Evolutionary conservation across 2,329 filamentous ascomycete species (phyloP), one percentile per base, ranked within the genome.

Genomic region (Aspergillus sp.): DNA sequence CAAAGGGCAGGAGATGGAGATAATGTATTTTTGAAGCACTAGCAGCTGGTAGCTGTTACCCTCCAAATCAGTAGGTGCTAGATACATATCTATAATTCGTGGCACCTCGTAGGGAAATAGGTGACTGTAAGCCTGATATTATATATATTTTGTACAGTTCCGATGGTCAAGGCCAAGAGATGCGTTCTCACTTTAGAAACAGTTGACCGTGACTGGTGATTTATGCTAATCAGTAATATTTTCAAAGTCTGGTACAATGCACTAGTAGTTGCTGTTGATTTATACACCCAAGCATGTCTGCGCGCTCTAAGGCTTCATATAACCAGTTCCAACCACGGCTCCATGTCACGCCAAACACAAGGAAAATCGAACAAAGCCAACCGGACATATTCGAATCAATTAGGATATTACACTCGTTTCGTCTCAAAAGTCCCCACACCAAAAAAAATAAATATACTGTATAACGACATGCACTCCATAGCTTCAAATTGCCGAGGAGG

Each of bases 341-440:
- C 41, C 18, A 50, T 54, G 32, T 39, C 50, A 57, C 50, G 55
- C 41, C 44, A 49, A 49, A 49, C 32, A 48, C 38, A 57, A 58
- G 36, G 39, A 22, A 51, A 51, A 18, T 30, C 24, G 26, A 48
- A 48, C 51, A 39, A 56, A 54, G 38, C 34, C 54, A 50, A 57
- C 36, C 30, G 41, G 47, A 55, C 48, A 47, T 41, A 58, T 49
- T 53, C 53, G 51, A 63, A 64, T 63, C 55, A 64, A 71, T 72
- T 71, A 72, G 64, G 64, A 64, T 68, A 70, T 72, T 71, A 72
- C 68, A 63, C 61, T 68, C 65, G 57, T 54, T 59, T 60, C 56
- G 57, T 54, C 60, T 60, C 56, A 60, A 64, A 61, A 61, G n/a
- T 48, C 55, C 62, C 61, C 48, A 45, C 50, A 58, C 58, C 57